Evolutionary conservation across 2,329 filamentous ascomycete species (phyloP).

Genomic region (Aspergillus nomiae): DNA sequence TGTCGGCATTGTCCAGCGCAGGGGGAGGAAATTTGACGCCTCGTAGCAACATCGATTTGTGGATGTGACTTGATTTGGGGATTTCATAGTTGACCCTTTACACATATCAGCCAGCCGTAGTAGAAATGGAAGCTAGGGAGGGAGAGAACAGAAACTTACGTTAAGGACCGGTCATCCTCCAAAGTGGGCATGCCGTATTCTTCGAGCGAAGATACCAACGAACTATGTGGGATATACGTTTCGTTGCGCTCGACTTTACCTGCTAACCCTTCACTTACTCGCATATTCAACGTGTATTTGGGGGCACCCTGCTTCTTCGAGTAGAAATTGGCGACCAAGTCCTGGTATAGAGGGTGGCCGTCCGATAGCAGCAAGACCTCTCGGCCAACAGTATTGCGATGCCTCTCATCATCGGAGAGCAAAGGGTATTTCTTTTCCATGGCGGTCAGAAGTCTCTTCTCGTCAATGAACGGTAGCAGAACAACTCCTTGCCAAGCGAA

Average conservation of each 20-base stretch:
- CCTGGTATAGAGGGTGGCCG: constrained; percentile 79
- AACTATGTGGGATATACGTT: constrained; percentile 79
- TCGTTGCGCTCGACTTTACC: constrained; percentile 82
- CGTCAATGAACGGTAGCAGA: constrained; percentile 93
- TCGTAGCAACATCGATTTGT: constrained; percentile 92
- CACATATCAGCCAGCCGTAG: constrained; percentile 24
- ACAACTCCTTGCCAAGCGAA: constrained; percentile 97
- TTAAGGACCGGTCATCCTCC: constrained; percentile 84
- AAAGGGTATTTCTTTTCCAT: constrained; percentile 81
- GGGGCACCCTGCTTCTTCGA: constrained; percentile 76
- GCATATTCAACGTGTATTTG: constrained; percentile 72
- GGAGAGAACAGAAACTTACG: constrained; percentile 54
- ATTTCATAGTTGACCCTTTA: constrained; percentile 81
- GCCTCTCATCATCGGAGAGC: constrained; percentile 73
- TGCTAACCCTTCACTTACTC: constrained; percentile 73
- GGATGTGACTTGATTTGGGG: constrained; percentile 68
- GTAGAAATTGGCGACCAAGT: constrained; percentile 83
- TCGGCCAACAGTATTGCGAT: constrained; percentile 76
- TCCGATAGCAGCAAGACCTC: constrained; percentile 86
- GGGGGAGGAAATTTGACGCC: constrained; percentile 74
- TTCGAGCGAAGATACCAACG: constrained; percentile 75
- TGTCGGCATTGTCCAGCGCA: constrained; percentile 73
- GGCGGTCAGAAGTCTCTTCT: constrained; percentile 77
- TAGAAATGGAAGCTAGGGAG: not conserved
- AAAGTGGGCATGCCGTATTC: constrained; percentile 72